Evolutionary conservation across 257 asterid genomes (phyloP).

Genomic region (Schizonepeta tenuifolia): DNA sequence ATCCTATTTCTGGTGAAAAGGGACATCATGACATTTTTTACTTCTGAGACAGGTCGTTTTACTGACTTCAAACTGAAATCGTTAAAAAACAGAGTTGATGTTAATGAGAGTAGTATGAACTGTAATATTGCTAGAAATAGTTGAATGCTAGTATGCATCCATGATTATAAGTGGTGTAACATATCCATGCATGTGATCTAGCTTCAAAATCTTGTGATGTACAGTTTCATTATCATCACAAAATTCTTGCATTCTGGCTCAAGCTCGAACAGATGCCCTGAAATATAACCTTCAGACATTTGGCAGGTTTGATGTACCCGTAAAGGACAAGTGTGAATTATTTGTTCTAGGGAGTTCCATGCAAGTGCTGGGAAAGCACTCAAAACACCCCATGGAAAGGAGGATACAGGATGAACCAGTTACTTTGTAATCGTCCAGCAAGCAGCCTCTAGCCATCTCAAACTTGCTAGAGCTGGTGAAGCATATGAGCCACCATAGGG

Average conservation of each 20-base stretch:
- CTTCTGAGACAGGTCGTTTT: too few species aligned
- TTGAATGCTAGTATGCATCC: neutral
- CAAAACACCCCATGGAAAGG: too few species aligned
- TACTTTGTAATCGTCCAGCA: conserved; percentile 48
- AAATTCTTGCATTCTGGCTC: conserved; percentile 55
- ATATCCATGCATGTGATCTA: neutral
- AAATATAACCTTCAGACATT: conserved; percentile 51
- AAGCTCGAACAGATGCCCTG: conserved; percentile 42
- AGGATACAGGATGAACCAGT: conserved; percentile 42
- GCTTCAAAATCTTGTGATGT: conserved; percentile 12
- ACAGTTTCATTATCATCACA: conserved; percentile 26
- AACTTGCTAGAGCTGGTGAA: conserved; percentile 41
- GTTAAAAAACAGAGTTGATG: neutral
- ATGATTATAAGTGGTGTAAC: neutral
- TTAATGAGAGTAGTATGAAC: neutral
- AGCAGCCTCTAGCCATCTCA: conserved; percentile 24
- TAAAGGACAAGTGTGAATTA: too few species aligned
- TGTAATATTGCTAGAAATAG: neutral
- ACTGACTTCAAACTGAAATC: too few species aligned
- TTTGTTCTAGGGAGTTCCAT: too few species aligned
- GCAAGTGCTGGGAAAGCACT: too few species aligned
- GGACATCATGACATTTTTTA: neutral
- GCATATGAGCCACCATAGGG: conserved; percentile 34
- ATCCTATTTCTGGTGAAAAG: neutral
- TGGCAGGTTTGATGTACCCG: conserved; percentile 37